phyloP scores from a whole-genome alignment of 2,329 filamentous ascomycete species.

The Trichoderma afroharzianum region DNA sequence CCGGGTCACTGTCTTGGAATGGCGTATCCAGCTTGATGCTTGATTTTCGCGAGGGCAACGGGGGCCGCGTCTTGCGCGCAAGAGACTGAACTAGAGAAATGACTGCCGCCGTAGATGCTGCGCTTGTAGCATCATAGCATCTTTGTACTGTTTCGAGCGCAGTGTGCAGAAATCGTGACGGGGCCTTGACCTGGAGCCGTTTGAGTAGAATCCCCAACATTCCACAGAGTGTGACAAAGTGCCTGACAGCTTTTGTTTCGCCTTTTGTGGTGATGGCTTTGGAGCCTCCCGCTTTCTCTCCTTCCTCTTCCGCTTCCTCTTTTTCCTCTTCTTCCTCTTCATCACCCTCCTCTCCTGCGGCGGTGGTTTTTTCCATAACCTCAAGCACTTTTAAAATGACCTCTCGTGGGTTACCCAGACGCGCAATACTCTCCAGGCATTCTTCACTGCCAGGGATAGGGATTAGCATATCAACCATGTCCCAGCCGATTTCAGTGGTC shows the following conservation, averaged over 20 bases:
- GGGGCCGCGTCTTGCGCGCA: slow-evolving; percentile 62
- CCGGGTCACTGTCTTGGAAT: slow-evolving; percentile 52
- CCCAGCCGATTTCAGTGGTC: slow-evolving; percentile 78
- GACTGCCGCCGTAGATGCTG: slow-evolving; percentile 66
- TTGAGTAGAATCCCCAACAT: slow-evolving; percentile 71
- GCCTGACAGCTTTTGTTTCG: slow-evolving; percentile 28
- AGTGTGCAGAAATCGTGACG: slow-evolving; percentile 73
- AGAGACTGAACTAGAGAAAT: slow-evolving; percentile 69
- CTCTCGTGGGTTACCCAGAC: slow-evolving; percentile 75
- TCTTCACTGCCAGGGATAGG: slow-evolving; percentile 63
- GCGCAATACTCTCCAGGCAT: slow-evolving; percentile 71
- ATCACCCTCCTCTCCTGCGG: slow-evolving; percentile 21
- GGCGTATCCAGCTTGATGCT: slow-evolving; percentile 54
- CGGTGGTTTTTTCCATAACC: slow-evolving; percentile 54
- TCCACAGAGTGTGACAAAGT: slow-evolving; percentile 66
- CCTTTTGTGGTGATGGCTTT: slow-evolving; percentile 22
- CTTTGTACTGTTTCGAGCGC: slow-evolving; percentile 69
- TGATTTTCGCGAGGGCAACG: slow-evolving; percentile 56
- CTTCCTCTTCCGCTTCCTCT: slow-evolving; percentile 17
- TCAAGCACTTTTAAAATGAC: slow-evolving; percentile 79
- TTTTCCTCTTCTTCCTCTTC: neutral
- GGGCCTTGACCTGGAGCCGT: slow-evolving; percentile 72
- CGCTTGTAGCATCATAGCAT: slow-evolving; percentile 60
- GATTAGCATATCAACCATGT: slow-evolving; percentile 72
- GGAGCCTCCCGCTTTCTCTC: slow-evolving; percentile 18